Base-by-base conservation (phyloP, 768 basidiomycete genomes). In the Tulasnella sp. region DNA sequence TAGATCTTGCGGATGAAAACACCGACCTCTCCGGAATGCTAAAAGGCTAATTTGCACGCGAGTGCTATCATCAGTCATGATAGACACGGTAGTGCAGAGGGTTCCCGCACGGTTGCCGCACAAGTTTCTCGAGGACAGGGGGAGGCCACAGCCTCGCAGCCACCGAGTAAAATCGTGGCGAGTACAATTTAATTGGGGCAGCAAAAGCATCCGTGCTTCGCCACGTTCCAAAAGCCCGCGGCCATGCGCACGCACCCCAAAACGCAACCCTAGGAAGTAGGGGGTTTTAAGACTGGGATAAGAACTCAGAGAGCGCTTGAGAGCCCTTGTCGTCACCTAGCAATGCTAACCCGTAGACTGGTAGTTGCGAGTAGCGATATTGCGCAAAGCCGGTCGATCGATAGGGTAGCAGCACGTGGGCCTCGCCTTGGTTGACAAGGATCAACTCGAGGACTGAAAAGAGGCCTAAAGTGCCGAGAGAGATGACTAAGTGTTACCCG, bases 31-130 rank as follows among this genome's bases (percentile, higher is more conserved):
- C 31, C 62, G 62, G 34, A 68, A 68, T 68, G 62, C 62, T 68
- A 68, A 68, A 68, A 68, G 62, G 62, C 34, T 68, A 68, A 31
- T 68, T 68, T 27, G 62, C 62, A 68, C 62, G 62, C 62, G 62
- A 36, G 4, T 18, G 31, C n/a, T 68, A 34, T 68, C 62, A 6
- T 68, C 48, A 52, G 19, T 52, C 18, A 24, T 52, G 48, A 52
- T 52, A 52, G 62, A 31, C 3, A 34, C 6, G 5, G n/a, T 18
- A 2, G 27, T 68, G 62, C n/a, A n/a, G 31, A 12, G 34, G 10
- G 4, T 34, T 12, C 34, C 62, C n/a, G 7, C 62, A 52, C 48
- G 48, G 48, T 24, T 52, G 21, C 18, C 48, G 48, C 48, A 24
- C 48, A 52, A 24, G 18, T 21, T 24, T 52, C 48, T 52, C 48